Percentiles rank a stretch among this genome's conserved stretches.
phyloP scores from a whole-genome alignment of 371 early-diverging fungal species.

The Mucor ambiguus region DNA sequence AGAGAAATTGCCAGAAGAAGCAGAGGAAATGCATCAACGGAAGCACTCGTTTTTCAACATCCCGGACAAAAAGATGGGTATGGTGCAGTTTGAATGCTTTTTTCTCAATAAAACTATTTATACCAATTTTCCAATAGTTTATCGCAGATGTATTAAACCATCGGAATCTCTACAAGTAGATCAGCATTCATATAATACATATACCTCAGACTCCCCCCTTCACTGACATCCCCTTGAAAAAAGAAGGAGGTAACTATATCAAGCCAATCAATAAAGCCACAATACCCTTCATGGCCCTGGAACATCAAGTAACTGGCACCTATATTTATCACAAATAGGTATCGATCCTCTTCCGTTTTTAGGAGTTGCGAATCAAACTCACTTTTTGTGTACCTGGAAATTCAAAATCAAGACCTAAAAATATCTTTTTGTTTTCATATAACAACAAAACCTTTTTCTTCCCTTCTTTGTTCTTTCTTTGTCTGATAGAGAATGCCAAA shows the following conservation, averaged over 20 bases:
- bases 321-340: neutral
- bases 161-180: neutral
- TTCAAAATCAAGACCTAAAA: slow-evolving; percentile 1
- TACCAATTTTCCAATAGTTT: neutral
- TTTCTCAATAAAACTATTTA: slow-evolving; percentile 2
- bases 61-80: slow-evolving; percentile 17
- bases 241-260: neutral
- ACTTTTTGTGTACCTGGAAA: slow-evolving; percentile 5
- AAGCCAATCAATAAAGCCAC: slow-evolving; percentile 4
- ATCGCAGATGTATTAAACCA: neutral
- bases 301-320: neutral
- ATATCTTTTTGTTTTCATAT: neutral
- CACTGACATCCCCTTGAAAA: neutral
- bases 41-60: slow-evolving; percentile 5
- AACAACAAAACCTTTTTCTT: neutral
- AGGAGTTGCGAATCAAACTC: slow-evolving; percentile 3
- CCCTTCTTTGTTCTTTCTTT: neutral
- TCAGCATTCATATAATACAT: no score
- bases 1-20: slow-evolving; percentile 18
- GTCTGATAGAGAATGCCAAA: slow-evolving; percentile 3
- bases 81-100: slow-evolving; percentile 11
- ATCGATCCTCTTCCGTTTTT: neutral
- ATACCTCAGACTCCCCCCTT: neutral
- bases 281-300: slow-evolving; percentile 1
- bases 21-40: slow-evolving; percentile 1